Percentiles rank a stretch among this genome's conserved stretches.
phyloP scores from a whole-genome alignment of 192 early-diverging fungal genomes.

The Borealophlyctis nickersoniae region DNA sequence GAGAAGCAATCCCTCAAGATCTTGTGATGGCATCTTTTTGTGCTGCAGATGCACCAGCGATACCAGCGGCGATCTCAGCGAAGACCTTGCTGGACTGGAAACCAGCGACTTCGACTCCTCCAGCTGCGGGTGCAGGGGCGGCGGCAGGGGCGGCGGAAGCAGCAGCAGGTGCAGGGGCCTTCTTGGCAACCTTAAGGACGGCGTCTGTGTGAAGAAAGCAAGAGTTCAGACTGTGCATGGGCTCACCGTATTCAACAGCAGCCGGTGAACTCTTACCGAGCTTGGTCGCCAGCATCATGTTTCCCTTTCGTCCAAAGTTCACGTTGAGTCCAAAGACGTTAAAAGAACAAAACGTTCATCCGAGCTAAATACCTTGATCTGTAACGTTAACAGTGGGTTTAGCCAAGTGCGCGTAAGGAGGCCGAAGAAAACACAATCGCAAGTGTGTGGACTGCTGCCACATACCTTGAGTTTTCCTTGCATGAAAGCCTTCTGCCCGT shows the following conservation, averaged over 20 bases:
- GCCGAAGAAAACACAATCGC: not conserved
- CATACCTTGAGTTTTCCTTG: slow-evolving; percentile 46
- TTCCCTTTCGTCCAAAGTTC: slow-evolving; percentile 50
- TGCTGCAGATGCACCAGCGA: slow-evolving; percentile 48
- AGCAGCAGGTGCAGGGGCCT: slow-evolving; percentile 16
- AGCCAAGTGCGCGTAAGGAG: not conserved
- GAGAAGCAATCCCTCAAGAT: slow-evolving; percentile 87
- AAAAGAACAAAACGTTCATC: too few relatives aligned
- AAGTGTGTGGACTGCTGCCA: too few relatives aligned
- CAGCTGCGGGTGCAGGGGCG: slow-evolving; percentile 6
- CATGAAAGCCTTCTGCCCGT: slow-evolving; percentile 50
- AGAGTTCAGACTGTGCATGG: not conserved
- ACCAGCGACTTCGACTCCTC: slow-evolving; percentile 52
- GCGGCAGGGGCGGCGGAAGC: slow-evolving; percentile 13
- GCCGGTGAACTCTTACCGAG: slow-evolving; percentile 19
- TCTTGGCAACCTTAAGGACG: slow-evolving; percentile 39
- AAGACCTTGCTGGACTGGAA: slow-evolving; percentile 74
- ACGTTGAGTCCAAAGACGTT: too few relatives aligned
- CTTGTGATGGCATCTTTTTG: slow-evolving; percentile 63
- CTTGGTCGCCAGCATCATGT: slow-evolving; percentile 53
- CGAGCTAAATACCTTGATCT: slow-evolving; percentile 9
- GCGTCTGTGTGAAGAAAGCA: slow-evolving; percentile 17
- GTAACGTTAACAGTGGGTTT: not conserved
- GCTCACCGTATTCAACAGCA: too few relatives aligned
- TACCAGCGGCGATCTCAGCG: slow-evolving; percentile 56